Conservation (phyloP, 1,139 yeast genomes). For the Magnusiomyces fungicola region DNA sequence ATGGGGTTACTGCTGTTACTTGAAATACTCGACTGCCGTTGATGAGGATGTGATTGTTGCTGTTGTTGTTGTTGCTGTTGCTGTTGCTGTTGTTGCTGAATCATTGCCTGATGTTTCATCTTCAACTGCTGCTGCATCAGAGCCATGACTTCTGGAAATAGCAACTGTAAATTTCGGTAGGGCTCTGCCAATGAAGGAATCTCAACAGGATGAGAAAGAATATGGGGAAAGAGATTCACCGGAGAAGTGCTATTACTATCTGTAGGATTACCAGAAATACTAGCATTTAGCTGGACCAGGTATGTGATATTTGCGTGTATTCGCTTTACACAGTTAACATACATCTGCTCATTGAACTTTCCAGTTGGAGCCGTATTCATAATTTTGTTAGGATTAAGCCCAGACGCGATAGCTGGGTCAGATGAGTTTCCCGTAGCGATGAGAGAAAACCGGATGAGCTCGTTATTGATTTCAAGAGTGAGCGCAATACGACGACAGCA, state of each 20-base stretch:
- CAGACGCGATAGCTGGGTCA: neutral
- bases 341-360: conserved; percentile 18
- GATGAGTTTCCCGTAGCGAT: neutral
- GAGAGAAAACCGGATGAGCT: conserved; percentile 26
- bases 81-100: conserved; percentile 17
- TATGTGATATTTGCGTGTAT: conserved; percentile 31
- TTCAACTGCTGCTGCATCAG: conserved; percentile 10
- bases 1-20: neutral
- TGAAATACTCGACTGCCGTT: neutral
- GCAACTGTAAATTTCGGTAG: conserved; percentile 24
- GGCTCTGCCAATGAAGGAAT: conserved; percentile 25
- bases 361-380: neutral
- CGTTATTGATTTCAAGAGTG: conserved; percentile 30
- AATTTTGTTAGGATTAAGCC: neutral
- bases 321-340: conserved; percentile 27
- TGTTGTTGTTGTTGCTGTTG: conserved; percentile 16
- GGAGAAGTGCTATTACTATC: neutral
- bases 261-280: neutral
- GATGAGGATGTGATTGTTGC: conserved; percentile 10
- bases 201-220: conserved; percentile 25
- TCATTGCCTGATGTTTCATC: conserved; percentile 13
- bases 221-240: conserved; percentile 19
- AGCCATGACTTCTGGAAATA: conserved; percentile 27
- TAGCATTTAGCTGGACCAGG: conserved; percentile 14
- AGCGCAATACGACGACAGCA: conserved; percentile 24